Evolutionary conservation across 2,329 filamentous ascomycete genomes (phyloP).

Genomic region (Monosporascus sp.): DNA sequence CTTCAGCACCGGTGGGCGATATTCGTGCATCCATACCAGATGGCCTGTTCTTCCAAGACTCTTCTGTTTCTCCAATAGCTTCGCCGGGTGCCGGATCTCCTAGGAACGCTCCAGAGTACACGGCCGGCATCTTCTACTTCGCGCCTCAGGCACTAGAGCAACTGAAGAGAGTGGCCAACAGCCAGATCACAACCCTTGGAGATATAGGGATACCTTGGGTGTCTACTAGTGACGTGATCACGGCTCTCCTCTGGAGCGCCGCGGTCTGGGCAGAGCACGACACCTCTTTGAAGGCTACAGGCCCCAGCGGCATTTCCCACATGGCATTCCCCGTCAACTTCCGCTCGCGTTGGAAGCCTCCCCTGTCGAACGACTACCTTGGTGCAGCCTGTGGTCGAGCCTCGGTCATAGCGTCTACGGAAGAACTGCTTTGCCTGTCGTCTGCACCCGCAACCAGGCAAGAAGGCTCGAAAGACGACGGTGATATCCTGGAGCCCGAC

Average conservation of each 20-base stretch:
- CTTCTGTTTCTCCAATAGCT: slow-evolving; percentile 1
- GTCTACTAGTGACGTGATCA: slow-evolving; percentile 22
- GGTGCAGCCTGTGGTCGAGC: slow-evolving; percentile 24
- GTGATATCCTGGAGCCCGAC: background rate
- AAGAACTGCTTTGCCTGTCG: slow-evolving; percentile 10
- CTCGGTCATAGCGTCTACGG: slow-evolving; percentile 5
- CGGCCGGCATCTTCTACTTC: slow-evolving; percentile 21
- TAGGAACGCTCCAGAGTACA: slow-evolving; percentile 1
- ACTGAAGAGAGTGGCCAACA: slow-evolving; percentile 16
- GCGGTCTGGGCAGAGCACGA: slow-evolving; percentile 11
- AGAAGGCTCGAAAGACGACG: background rate
- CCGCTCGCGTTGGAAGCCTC: slow-evolving; percentile 13
- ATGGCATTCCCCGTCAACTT: slow-evolving; percentile 24
- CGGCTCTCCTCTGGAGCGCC: slow-evolving; percentile 23
- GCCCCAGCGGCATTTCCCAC: slow-evolving; percentile 6
- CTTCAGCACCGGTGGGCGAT: background rate
- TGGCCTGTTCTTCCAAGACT: too few species aligned
- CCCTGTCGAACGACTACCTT: slow-evolving; percentile 18
- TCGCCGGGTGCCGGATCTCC: slow-evolving; percentile 16
- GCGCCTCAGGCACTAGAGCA: slow-evolving; percentile 7
- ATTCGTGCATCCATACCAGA: too few species aligned
- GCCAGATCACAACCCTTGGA: slow-evolving; percentile 2
- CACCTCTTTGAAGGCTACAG: background rate
- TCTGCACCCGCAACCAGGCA: too few species aligned
- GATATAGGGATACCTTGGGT: too few species aligned